phyloP scores from a whole-genome alignment of 208 protist species.

The Leishmania turanica region DNA sequence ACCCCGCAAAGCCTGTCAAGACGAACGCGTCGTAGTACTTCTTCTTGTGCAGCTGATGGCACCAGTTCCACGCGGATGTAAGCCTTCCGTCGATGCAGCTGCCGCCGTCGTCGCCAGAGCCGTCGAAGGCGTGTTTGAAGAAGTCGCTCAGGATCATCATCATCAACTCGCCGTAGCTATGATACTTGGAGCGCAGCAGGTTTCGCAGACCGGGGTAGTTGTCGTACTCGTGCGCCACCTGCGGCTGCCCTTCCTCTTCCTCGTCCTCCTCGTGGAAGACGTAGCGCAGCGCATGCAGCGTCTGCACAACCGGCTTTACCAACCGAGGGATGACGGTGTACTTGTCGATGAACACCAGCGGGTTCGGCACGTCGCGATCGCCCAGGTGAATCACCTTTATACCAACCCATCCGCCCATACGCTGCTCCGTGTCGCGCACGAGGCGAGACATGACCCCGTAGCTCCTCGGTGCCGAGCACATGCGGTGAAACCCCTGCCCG shows the following conservation, averaged over 20 bases:
- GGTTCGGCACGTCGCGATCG: constrained; percentile 97
- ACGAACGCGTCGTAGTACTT: constrained; percentile 96
- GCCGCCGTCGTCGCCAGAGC: constrained; percentile 92
- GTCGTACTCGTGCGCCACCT: constrained; percentile 31
- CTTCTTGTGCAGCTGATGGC: constrained; percentile 95
- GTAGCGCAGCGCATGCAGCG: constrained; percentile 61
- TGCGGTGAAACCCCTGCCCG: constrained; percentile 95
- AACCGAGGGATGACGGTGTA: constrained; percentile 97
- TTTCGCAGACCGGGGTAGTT: constrained; percentile 74
- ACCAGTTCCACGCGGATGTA: constrained; percentile 99
- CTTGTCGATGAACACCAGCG: constrained; percentile 98
- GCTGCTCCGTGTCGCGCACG: constrained; percentile 74
- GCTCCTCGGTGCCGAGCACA: constrained; percentile 91
- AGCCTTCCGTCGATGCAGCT: constrained; percentile 98
- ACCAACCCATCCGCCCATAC: constrained; percentile 94
- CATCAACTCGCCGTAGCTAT: constrained; percentile 61
- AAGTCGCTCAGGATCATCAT: constrained; percentile 95
- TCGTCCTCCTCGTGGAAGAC: constrained; percentile 61
- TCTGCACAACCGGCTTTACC: constrained; percentile 92
- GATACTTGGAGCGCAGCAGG: constrained; percentile 82
- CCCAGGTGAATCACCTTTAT: constrained; percentile 97
- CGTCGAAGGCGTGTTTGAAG: constrained; percentile 95
- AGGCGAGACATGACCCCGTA: constrained; percentile 81
- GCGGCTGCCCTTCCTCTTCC: constrained; percentile 17
- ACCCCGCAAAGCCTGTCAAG: constrained; percentile 95